Evolutionary conservation across 257 asterid species (phyloP).

Genomic region (Solanum appendiculatum): DNA sequence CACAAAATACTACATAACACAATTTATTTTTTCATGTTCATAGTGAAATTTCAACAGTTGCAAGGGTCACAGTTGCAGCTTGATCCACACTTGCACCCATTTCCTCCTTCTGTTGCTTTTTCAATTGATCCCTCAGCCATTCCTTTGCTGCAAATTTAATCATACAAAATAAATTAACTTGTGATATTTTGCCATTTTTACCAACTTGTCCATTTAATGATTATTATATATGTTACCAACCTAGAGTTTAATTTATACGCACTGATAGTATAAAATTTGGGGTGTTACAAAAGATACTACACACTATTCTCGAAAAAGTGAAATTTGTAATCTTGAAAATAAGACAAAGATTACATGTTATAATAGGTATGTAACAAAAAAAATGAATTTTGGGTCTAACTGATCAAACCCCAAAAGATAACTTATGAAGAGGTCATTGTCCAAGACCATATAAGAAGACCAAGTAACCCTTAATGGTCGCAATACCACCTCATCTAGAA

Average conservation of each 20-base stretch:
- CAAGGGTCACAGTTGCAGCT: conserved; percentile 45
- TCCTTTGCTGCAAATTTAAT: background rate
- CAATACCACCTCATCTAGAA: background rate
- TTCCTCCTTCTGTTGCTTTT: conserved; percentile 32
- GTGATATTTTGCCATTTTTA: background rate
- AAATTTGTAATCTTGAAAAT: no score
- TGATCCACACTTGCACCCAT: conserved; percentile 45
- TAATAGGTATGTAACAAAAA: no score
- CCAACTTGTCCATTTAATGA: background rate
- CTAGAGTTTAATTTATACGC: background rate
- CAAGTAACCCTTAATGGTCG: background rate
- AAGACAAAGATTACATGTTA: no score
- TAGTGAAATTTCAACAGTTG: conserved; percentile 1
- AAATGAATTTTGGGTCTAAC: no score
- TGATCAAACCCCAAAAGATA: background rate
- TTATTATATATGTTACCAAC: background rate
- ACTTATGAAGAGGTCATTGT: background rate
- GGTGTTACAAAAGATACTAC: no score
- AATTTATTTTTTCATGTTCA: background rate
- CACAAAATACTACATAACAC: background rate
- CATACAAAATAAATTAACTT: background rate
- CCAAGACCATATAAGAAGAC: background rate
- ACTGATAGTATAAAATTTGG: no score
- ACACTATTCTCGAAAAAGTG: no score
- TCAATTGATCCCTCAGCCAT: conserved; percentile 16